Conservation (phyloP, 2,329 filamentous ascomycete species). For the Trematosphaeria pertusa region DNA sequence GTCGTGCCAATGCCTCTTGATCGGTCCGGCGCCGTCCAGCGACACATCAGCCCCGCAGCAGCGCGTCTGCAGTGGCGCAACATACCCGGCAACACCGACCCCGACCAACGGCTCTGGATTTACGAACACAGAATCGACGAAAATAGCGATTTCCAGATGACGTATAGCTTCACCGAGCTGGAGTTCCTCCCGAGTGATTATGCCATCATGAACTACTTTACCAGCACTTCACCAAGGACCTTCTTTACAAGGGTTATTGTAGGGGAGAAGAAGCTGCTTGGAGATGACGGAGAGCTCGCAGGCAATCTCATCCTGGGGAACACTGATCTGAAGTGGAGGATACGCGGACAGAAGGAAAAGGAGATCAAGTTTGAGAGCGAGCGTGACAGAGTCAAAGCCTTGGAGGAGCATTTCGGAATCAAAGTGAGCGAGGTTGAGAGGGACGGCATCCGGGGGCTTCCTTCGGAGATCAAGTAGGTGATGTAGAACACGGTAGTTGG, state of each 20-base stretch:
- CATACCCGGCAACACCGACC: conserved; percentile 40
- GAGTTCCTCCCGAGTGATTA: conserved; percentile 46
- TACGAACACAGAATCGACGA: conserved; percentile 47
- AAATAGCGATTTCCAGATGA: conserved; percentile 62
- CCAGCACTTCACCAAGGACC: conserved; percentile 38
- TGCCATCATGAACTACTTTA: conserved; percentile 42
- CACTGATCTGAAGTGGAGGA: conserved; percentile 54
- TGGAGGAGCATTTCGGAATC: conserved; percentile 56
- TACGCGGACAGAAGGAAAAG: conserved; percentile 51
- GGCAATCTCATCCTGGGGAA: conserved; percentile 52
- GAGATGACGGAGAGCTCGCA: conserved; percentile 41
- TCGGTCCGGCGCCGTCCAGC: conserved; percentile 27
- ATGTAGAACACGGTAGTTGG: conserved; percentile 15
- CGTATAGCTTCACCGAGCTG: conserved; percentile 67
- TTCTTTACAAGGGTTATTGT: conserved; percentile 43
- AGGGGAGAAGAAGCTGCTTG: conserved; percentile 60
- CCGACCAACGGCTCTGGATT: conserved; percentile 52
- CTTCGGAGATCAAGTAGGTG: conserved; percentile 41
- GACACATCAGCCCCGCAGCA: conserved; percentile 41
- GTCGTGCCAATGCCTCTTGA: conserved; percentile 48
- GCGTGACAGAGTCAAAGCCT: conserved; percentile 50
- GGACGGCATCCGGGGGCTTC: conserved; percentile 45
- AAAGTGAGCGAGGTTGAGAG: conserved; percentile 46
- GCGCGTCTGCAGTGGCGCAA: conserved; percentile 43
- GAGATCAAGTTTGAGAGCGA: conserved; percentile 52